Evolutionary conservation across 2,329 filamentous ascomycete species (phyloP).

Genomic region (Talaromyces funiculosus): DNA sequence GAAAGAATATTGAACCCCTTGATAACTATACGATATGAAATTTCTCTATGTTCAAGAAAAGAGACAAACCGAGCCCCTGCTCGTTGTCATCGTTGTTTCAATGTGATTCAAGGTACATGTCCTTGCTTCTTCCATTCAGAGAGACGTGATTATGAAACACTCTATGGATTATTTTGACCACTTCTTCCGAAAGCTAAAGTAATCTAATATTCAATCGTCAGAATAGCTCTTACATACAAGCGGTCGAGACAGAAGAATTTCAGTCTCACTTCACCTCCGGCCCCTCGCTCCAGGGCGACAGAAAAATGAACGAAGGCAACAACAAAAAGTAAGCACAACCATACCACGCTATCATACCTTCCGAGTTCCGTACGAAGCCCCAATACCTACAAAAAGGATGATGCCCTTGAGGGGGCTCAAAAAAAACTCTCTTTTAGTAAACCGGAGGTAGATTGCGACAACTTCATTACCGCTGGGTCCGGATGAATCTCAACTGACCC

Average conservation of each 20-base stretch:
- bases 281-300: neutral
- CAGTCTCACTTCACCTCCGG: neutral
- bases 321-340: neutral
- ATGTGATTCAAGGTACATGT: neutral
- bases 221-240: neutral
- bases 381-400: neutral
- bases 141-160: neutral
- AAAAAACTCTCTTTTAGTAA: neutral
- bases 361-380: neutral
- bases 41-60: no score
- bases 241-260: neutral
- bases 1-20: no score
- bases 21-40: no score
- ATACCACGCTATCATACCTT: neutral
- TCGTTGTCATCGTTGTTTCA: neutral
- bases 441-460: neutral
- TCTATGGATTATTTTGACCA: neutral
- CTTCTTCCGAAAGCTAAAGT: neutral
- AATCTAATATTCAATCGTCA: neutral
- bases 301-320: neutral
- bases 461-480: neutral
- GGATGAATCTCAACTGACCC: neutral
- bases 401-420: neutral
- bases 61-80: neutral
- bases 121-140: neutral